phyloP scores from a whole-genome alignment of 192 early-diverging fungal genomes.

The Powellomyces hirtus region DNA sequence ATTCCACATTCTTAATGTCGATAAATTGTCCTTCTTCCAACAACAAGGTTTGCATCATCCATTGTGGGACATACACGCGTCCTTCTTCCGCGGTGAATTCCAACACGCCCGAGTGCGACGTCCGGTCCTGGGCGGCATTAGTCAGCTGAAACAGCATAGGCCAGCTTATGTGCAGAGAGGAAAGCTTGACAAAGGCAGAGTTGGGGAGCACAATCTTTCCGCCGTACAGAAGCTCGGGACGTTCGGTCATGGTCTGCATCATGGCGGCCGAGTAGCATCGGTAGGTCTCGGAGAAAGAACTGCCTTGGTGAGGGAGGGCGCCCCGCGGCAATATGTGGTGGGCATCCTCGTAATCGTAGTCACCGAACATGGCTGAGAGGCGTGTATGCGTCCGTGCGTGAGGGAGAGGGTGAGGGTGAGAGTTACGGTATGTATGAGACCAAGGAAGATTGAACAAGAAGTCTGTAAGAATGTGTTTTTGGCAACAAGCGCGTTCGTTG shows the following conservation, averaged over 20 bases:
- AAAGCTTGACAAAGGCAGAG: constrained; percentile 68
- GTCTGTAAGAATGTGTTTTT: no score
- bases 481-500: no score
- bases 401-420: no score
- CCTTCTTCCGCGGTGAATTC: constrained; percentile 99
- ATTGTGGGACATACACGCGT: constrained; percentile 89
- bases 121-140: constrained; percentile 46
- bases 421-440: no score
- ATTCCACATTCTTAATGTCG: constrained; percentile 70
- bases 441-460: no score
- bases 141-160: constrained; percentile 89
- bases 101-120: constrained; percentile 93
- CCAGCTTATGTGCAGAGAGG: constrained; percentile 81
- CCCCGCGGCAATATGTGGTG: not conserved
- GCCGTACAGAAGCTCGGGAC: constrained; percentile 71
- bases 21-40: constrained; percentile 76
- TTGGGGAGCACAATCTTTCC: constrained; percentile 82
- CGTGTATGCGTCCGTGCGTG: no score
- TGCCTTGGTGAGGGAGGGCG: not conserved
- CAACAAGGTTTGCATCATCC: constrained; percentile 94
- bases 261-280: constrained; percentile 71
- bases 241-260: constrained; percentile 68
- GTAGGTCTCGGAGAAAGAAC: constrained; percentile 26
- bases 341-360: not conserved
- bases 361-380: not conserved